A percentile compares a stretch with the other conserved stretches of the same genome.
phyloP scores from a whole-genome alignment of 352 stramenopile species.

The Phytophthora uliginosa region DNA sequence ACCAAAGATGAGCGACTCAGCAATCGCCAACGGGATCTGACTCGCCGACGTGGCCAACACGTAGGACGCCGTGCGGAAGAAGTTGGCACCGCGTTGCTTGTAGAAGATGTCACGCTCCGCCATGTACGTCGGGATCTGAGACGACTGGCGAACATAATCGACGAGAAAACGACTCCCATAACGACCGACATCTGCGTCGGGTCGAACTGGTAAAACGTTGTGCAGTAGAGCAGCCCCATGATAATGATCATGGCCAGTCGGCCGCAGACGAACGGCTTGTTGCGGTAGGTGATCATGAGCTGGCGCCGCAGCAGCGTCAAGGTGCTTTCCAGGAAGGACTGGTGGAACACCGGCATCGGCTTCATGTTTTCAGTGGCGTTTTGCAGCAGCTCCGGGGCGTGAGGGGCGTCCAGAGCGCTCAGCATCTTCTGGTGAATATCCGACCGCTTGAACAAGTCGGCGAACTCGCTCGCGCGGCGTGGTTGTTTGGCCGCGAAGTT shows the following conservation, averaged over 20 bases:
- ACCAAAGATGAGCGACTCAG: conserved; percentile 75
- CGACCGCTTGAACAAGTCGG: conserved; percentile 41
- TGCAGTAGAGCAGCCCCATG: conserved; percentile 50
- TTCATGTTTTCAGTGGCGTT: conserved; percentile 4
- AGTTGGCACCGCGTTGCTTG: conserved; percentile 80
- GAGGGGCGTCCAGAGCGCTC: conserved; percentile 26
- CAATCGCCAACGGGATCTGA: conserved; percentile 9
- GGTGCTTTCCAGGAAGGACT: neutral
- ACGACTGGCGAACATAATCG: conserved; percentile 58
- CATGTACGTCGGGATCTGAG: conserved; percentile 39
- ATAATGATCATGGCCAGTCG: conserved; percentile 41
- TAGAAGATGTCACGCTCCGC: conserved; percentile 57
- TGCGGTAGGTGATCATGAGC: conserved; percentile 48
- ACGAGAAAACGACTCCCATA: conserved; percentile 78
- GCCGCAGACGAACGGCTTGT: conserved; percentile 42
- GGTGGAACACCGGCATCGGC: neutral
- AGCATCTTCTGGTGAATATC: conserved; percentile 38
- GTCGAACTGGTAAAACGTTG: conserved; percentile 44
- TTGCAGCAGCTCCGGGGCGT: conserved; percentile 13
- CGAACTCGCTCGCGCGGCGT: conserved; percentile 7
- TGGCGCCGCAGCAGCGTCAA: neutral
- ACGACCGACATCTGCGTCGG: conserved; percentile 53
- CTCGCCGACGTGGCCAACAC: conserved; percentile 6
- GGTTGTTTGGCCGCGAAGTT: conserved; percentile 20
- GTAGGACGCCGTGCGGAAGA: conserved; percentile 7